Evolutionary conservation across 2,329 filamentous ascomycete species (phyloP).

Genomic region (Beauveria sp.): DNA sequence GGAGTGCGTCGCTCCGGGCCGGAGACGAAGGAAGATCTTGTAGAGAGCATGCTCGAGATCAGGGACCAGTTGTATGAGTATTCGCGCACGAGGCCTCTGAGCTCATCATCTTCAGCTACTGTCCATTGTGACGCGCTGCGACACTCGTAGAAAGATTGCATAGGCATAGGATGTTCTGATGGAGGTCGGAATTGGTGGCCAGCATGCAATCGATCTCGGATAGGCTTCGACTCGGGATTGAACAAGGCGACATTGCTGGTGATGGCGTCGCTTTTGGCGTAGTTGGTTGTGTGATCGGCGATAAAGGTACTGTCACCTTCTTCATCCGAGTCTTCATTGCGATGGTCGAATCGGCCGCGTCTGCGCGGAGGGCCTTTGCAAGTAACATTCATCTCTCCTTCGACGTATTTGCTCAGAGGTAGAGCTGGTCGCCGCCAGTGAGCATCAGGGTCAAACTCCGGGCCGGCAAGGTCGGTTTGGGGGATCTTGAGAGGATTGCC

Average conservation of each 20-base stretch:
- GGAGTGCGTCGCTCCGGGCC: slow-evolving; percentile 84
- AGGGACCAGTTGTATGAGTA: slow-evolving; percentile 98
- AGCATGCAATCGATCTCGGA: slow-evolving; percentile 82
- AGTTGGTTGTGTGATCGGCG: slow-evolving; percentile 39
- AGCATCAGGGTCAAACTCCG: slow-evolving; percentile 59
- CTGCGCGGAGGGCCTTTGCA: slow-evolving; percentile 61
- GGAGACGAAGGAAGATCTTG: slow-evolving; percentile 70
- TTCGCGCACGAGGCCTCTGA: slow-evolving; percentile 76
- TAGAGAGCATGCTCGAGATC: slow-evolving; percentile 71
- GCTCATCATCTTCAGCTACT: slow-evolving; percentile 79
- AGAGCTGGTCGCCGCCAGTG: slow-evolving; percentile 70
- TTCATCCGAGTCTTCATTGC: slow-evolving; percentile 61
- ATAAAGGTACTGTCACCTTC: slow-evolving; percentile 50
- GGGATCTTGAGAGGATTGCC: slow-evolving; percentile 54
- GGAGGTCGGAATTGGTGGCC: slow-evolving; percentile 90
- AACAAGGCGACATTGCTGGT: slow-evolving; percentile 79
- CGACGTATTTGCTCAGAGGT: slow-evolving; percentile 79
- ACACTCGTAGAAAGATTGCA: slow-evolving; percentile 82
- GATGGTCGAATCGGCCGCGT: slow-evolving; percentile 75
- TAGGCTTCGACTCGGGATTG: slow-evolving; percentile 77
- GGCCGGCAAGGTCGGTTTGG: slow-evolving; percentile 46
- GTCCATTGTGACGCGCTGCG: slow-evolving; percentile 88
- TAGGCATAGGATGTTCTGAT: slow-evolving; percentile 84
- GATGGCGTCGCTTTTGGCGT: slow-evolving; percentile 53
- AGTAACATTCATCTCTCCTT: slow-evolving; percentile 67